phyloP scores from a whole-genome alignment of 1,139 yeast species.

The Protomyces pachydermus region DNA sequence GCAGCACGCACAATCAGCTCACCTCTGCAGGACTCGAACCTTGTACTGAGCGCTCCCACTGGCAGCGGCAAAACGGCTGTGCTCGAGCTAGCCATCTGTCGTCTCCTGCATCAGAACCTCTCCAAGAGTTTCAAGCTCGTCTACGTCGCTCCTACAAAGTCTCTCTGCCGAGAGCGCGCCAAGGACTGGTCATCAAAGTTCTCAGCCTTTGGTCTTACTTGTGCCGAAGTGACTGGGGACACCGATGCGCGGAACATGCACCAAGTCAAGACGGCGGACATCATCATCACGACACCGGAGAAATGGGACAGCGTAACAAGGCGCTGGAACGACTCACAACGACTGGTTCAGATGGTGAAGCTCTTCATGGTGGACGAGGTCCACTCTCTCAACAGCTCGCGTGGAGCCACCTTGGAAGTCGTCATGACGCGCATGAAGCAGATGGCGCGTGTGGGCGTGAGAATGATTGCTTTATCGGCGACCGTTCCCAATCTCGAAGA shows the following conservation, averaged over 20 bases:
- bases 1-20: background rate
- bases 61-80: slow-evolving; percentile 57
- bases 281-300: slow-evolving; percentile 55
- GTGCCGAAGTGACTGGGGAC: slow-evolving; percentile 51
- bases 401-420: slow-evolving; percentile 54
- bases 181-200: slow-evolving; percentile 47
- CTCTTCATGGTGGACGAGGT: slow-evolving; percentile 42
- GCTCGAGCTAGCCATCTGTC: slow-evolving; percentile 51
- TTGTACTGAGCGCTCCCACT: slow-evolving; percentile 52
- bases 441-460: slow-evolving; percentile 39
- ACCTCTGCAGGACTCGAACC: slow-evolving; percentile 39
- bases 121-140: slow-evolving; percentile 41
- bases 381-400: slow-evolving; percentile 46
- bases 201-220: slow-evolving; percentile 40
- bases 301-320: slow-evolving; percentile 55
- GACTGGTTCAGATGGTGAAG: slow-evolving; percentile 43
- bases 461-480: slow-evolving; percentile 53
- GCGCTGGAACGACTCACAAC: slow-evolving; percentile 46
- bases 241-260: slow-evolving; percentile 45
- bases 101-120: slow-evolving; percentile 37
- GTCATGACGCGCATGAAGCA: slow-evolving; percentile 51
- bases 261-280: slow-evolving; percentile 44
- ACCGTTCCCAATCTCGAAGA: slow-evolving; percentile 52
- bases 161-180: slow-evolving; percentile 43
- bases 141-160: slow-evolving; percentile 55